Base-by-base conservation (phyloP, 805 yeast genomes). In the Pichia rugopelliculosa region DNA sequence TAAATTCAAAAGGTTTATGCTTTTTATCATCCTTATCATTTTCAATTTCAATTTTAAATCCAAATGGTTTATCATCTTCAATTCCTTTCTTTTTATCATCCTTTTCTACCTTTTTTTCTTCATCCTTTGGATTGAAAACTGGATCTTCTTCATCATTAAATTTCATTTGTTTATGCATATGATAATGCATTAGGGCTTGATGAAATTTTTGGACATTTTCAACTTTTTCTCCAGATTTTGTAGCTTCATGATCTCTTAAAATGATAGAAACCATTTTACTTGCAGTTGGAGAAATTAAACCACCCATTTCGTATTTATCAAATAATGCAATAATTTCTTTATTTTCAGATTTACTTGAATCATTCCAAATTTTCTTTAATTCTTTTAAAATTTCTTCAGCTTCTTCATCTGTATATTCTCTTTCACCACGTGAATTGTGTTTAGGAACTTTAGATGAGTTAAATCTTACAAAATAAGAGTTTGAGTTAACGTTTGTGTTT, bases 191-290 rank as follows among this genome's bases (percentile, higher is more conserved):
- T 42, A 64, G 51, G 11, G 58, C 47, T 39, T 60, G 56, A 51
- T 64, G 67, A 50, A 60, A 63, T 21, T 46, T 52, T 39, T 62
- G 64, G 34, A 63, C 65, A 40, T 60, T 56, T 36, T 56, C 59
- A 49, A 61, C 57, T 36, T 61, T 61, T 39, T 61, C 60, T 10
- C 66, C 66, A 2, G 67, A 57, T 20, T 48, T 45, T 11, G 38
- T 44, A 6, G 60, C 53, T 17, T 50, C 52, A n/a, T 49, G 39
- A 45, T 64, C 67, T 10, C 59, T 58, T 38, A 61, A 47, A 39
- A 64, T 60, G 0, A 53, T 43, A 25, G 59, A 56, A 30, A 62
- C 51, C 48, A 64, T 53, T 39, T 57, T 60, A 9, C 61, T 52
- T 13, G 65, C 61, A 18, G 59, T 53, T 4, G 62, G 61, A 6